Evolutionary conservation across 2,329 filamentous ascomycete genomes (phyloP), one percentile per base, ranked within the genome.

Genomic region (Talaromyces sp.): DNA sequence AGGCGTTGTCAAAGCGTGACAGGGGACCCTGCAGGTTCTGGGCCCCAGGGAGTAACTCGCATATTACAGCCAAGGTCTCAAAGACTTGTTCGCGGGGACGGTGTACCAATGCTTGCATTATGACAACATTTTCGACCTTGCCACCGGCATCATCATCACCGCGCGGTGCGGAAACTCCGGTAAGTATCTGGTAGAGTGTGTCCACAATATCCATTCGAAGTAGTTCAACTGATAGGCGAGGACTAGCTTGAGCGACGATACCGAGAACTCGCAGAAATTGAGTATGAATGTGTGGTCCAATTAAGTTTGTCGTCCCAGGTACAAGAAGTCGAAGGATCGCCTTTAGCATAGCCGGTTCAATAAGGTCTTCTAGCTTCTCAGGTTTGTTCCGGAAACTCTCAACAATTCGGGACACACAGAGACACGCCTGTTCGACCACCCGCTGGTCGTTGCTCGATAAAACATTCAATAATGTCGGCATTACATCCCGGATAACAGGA

Each of bases 31-130:
- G 41, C 19, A 25, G 79, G 52, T 80, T 81, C 11, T 87, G 86
- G 15, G 93, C 79, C 52, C 84, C 86, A 1, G 93, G 92, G 36
- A 99, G 81, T 31, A 99, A 80, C 75, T 99, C 94, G 77, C 94
- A 97, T 63, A 99, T 91, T 63, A 99, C 91, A 70, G 97, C 97
- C 62, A 99, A 82, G 1, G 95, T 97, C 77, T 99, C 94, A 65
- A 93, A 94, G 17, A 99, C 89, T 74, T 99, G 94, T 65, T 99
- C 95, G 58, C 92, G 87, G 6, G 94, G 94, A 40, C 93, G 87
- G 69, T 97, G 94, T 54, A 99, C 96, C 62, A 99, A 81, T 37
- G 95, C 91, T 76, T 99, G 94, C 95, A 99, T 99, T 67, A 99
- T 94, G 46, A 99, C 84, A 57, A 97, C 93, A 69, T 91, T 96